Base-by-base conservation (phyloP, 805 yeast species). In the Scheffersomyces stipitis region DNA sequence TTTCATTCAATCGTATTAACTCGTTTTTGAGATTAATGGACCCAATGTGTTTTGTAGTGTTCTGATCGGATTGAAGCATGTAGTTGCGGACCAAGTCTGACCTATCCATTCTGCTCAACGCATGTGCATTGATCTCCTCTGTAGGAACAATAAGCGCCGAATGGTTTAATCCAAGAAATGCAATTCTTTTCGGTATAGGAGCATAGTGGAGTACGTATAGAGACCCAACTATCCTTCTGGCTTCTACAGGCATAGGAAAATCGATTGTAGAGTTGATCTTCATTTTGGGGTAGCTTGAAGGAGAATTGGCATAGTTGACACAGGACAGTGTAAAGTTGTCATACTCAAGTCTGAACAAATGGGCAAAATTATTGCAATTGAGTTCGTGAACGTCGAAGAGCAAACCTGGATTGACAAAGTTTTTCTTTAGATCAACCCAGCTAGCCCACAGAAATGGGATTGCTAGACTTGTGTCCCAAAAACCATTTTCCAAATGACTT, bases 361-460 rank as follows among this genome's bases (percentile, higher is more conserved):
- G 37, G 20, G 32, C 34, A 31, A 48, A 53, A 4, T 41, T 40
- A 13, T 30, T 31, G 37, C 62, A 58, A 8, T 33, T 42, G 33
- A 44, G 33, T n/a, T 40, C 32, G 26, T 24, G 18, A 12, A 29
- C 30, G 15, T 29, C 37, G 15, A 24, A n/a, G 12, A 18, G 15
- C n/a, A 29, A n/a, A n/a, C 29, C 28, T 18, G 38, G 29, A 20
- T 10, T 20, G 24, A 7, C 24, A 10, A 20, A 7, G 24, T 7
- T 20, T 20, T 7, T 20, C 7, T 10, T 20, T 20, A 10, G 10
- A 30, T 33, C 35, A 13, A 48, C 34, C 61, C 63, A 60, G 23
- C 51, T 54, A 10, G 32, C 36, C 69, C 71, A 64, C 29, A 52
- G 39, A 37, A 65, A 65, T 1, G 66, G 65, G 3, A 62, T 23